Conservation (phyloP, 2,329 filamentous ascomycete genomes). For the Phoma sp. region DNA sequence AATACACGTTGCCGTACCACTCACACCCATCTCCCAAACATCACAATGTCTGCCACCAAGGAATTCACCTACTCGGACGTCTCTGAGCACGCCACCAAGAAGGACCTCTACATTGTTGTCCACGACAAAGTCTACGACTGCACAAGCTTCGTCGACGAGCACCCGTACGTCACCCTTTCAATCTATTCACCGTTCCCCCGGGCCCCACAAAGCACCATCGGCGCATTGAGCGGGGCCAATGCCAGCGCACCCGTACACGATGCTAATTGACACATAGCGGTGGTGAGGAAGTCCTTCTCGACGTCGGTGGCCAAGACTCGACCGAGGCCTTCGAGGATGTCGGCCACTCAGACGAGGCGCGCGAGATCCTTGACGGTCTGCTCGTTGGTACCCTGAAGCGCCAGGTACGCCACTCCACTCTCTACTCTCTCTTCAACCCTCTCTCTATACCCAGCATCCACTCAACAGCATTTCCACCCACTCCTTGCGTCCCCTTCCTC, state of each 20-base stretch:
- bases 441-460: background rate
- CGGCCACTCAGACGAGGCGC: constrained; percentile 97
- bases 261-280: constrained; percentile 65
- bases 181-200: background rate
- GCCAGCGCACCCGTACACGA: background rate
- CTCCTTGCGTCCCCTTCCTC: background rate
- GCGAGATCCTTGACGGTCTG: constrained; percentile 79
- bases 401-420: constrained; percentile 34
- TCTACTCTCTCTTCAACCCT: background rate
- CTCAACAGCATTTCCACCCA: background rate
- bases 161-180: constrained; percentile 70
- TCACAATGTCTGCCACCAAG: constrained; percentile 47
- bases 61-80: constrained; percentile 53
- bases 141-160: constrained; percentile 92
- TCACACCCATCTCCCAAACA: constrained; percentile 7
- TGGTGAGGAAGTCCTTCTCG: constrained; percentile 97
- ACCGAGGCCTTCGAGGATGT: constrained; percentile 99
- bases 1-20: background rate
- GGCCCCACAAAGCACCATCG: background rate
- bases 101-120: constrained; percentile 88
- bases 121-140: constrained; percentile 97
- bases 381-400: constrained; percentile 49
- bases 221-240: background rate
- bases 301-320: constrained; percentile 93
- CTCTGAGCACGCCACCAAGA: constrained; percentile 67